phyloP scores from a whole-genome alignment of 179 eudicot species.

The Beta corolliflora region DNA sequence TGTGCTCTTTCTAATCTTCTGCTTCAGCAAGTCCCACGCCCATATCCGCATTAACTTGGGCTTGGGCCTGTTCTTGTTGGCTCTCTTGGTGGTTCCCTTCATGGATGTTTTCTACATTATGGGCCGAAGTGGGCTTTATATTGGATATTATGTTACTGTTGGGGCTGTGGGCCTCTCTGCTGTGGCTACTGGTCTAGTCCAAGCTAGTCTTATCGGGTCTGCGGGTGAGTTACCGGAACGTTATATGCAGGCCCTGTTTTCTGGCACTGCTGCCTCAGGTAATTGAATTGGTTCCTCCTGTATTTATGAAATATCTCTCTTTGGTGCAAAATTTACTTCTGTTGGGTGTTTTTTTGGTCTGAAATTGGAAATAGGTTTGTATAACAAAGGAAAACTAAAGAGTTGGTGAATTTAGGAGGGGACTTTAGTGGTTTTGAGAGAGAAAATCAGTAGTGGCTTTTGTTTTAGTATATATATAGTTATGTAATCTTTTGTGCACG shows the following conservation, averaged over 20 bases:
- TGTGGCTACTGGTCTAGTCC: constrained; percentile 67
- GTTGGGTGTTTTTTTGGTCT: neutral
- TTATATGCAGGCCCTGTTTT: constrained; percentile 81
- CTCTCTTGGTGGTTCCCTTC: constrained; percentile 58
- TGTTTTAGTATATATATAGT: no score
- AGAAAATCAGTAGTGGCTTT: no score
- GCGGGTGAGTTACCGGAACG: constrained; percentile 83
- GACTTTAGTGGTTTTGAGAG: no score
- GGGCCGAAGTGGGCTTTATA: constrained; percentile 59
- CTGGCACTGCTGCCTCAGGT: constrained; percentile 90
- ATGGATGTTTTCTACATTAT: constrained; percentile 59
- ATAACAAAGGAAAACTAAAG: neutral
- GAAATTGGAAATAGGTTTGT: neutral
- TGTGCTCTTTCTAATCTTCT: constrained; percentile 50
- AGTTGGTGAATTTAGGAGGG: no score
- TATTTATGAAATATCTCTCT: neutral
- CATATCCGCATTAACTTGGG: constrained; percentile 62
- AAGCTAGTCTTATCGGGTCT: constrained; percentile 66
- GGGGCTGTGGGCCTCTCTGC: constrained; percentile 60
- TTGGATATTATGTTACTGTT: constrained; percentile 60
- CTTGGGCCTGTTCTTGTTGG: constrained; percentile 50
- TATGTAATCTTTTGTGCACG: no score
- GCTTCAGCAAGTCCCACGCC: constrained; percentile 45
- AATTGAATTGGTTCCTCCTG: neutral
- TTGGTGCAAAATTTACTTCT: neutral